Base-by-base conservation (phyloP, 352 stramenopile genomes). In the Phytopythium aichiense region DNA sequence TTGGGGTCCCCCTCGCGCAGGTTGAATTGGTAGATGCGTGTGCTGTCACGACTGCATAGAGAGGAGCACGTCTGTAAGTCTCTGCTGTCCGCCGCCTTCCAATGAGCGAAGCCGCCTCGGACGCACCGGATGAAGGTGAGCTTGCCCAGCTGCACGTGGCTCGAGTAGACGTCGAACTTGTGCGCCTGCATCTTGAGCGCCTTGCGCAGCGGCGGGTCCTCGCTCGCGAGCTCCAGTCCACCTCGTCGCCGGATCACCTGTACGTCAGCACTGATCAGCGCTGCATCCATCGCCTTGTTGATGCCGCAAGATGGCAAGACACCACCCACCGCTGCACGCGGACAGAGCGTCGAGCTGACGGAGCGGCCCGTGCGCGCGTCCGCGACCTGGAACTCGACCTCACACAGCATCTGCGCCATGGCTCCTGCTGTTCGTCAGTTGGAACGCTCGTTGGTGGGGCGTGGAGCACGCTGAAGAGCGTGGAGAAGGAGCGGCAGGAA, bases 121-220 rank as follows among this genome's bases (percentile, higher is more conserved):
- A 60, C 42, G 7, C 38, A 87, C 81, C 70, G 64, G 63, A 90
- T 87, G 59, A 92, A 81, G 13, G 81, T 76, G 20, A 88, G 62
- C 46, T 89, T 92, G 56, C 84, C 84, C 30, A 83, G 67, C 8
- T 61, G 42, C 31, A 81, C 51, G 40, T 86, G 81, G 37, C 84
- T 88, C 55, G 81, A 92, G 67, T 91, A 92, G 25, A 91, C 65
- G 61, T 90, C 81, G 62, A 82, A 74, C 52, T 67, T 67, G 62
- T 79, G 72, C n/a, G 67, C 53, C 56, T 72, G 66, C 35, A 88
- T 56, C 55, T 75, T 77, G 28, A 90, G 50, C 23, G 81, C 79
- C 58, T 86, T 87, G 61, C 62, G 78, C 54, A 87, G 54, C 42
- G 69, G 68, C 40, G 79, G 76, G 46, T 79, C 65, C 12, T 88